Evolutionary conservation across 1,139 yeast species (phyloP).

Genomic region (Scheffersomyces cryptocercus): DNA sequence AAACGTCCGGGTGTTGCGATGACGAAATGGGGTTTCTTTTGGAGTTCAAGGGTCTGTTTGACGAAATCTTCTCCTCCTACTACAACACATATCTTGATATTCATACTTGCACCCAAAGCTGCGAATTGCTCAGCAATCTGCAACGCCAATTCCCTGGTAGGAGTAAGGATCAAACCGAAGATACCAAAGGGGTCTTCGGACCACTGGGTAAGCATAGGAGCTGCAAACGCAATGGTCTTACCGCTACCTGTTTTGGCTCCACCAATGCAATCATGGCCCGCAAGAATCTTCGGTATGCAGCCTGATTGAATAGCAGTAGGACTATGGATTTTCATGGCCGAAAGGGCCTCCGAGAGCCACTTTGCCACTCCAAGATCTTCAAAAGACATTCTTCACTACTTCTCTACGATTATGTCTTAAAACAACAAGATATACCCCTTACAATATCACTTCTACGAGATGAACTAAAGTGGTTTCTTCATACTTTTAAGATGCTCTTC

Average conservation of each 20-base stretch:
- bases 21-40: conserved; percentile 86
- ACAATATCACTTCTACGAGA: not conserved
- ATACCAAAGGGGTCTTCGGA: conserved; percentile 93
- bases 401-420: not conserved
- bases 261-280: conserved; percentile 91
- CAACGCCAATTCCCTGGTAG: conserved; percentile 92
- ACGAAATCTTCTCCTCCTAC: conserved; percentile 97
- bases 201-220: conserved; percentile 94
- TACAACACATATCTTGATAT: conserved; percentile 73
- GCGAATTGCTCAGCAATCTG: conserved; percentile 97
- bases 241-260: conserved; percentile 99
- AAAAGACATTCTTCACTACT: conserved; percentile 40
- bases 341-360: conserved; percentile 83
- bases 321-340: conserved; percentile 74
- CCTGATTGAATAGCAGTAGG: conserved; percentile 89
- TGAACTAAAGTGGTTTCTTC: not conserved
- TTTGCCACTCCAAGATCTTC: conserved; percentile 71
- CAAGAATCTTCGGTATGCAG: conserved; percentile 83
- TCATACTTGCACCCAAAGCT: conserved; percentile 89
- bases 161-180: conserved; percentile 85
- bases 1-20: conserved; percentile 97
- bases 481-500: conserved; percentile 3
- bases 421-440: not conserved
- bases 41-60: conserved; percentile 78
- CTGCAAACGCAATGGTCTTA: conserved; percentile 95